A percentile compares a stretch with the other conserved stretches of the same genome.
Evolutionary conservation across 2,329 filamentous ascomycete species (phyloP).

Genomic region (Nemania serpens): DNA sequence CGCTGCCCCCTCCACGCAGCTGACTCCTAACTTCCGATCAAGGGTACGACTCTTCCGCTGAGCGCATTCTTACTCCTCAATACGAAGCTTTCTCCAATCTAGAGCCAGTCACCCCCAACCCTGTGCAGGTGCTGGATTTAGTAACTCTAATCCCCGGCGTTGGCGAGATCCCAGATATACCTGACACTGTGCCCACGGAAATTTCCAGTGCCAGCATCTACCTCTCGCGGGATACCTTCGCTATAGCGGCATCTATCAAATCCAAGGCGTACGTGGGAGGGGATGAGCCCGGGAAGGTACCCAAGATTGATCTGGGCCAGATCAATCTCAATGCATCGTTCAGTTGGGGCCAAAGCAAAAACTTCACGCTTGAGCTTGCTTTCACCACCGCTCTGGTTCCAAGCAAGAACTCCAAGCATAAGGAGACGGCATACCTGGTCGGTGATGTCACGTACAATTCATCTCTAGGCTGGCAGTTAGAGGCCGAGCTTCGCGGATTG

Average conservation of each 20-base stretch:
- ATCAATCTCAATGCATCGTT: slow-evolving; percentile 11
- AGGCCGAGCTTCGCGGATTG: background rate
- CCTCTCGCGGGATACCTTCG: background rate
- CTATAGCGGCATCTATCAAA: background rate
- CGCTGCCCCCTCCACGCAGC: background rate
- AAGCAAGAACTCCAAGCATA: background rate
- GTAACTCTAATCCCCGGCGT: background rate
- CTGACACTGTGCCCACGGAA: background rate
- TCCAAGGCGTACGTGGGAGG: too few species aligned
- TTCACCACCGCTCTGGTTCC: slow-evolving; percentile 11
- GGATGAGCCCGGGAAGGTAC: background rate
- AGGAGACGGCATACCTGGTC: background rate
- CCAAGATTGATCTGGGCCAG: slow-evolving; percentile 12
- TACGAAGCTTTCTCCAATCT: background rate
- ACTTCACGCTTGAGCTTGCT: slow-evolving; percentile 1
- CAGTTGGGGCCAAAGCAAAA: slow-evolving; percentile 7
- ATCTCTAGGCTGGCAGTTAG: background rate
- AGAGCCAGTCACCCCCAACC: background rate
- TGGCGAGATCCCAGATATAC: background rate
- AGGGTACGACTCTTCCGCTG: background rate
- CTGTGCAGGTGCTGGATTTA: background rate
- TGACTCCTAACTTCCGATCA: background rate
- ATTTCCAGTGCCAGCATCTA: background rate
- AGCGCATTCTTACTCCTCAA: background rate
- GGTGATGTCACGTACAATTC: slow-evolving; percentile 1